Conservation (phyloP, 2,329 filamentous ascomycete genomes). For the Eurotiales sp. region DNA sequence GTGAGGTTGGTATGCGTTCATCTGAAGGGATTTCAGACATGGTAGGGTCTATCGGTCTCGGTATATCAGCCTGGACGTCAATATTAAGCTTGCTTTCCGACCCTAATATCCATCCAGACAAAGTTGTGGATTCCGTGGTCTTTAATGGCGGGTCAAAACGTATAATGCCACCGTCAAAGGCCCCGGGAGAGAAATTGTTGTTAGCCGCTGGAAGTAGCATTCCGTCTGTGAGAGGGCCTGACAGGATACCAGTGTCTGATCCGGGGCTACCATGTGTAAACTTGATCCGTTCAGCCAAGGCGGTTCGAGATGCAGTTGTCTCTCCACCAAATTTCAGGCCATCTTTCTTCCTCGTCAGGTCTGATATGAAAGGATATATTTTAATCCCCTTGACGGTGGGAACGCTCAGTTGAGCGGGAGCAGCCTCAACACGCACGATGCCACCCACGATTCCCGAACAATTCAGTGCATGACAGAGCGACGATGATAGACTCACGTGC, state of each 20-base stretch:
- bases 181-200: conserved; percentile 51
- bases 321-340: conserved; percentile 85
- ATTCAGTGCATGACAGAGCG: conserved; percentile 70
- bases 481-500: conserved; percentile 72
- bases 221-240: conserved; percentile 85
- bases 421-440: conserved; percentile 81
- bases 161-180: conserved; percentile 81
- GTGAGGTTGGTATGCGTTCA: conserved; percentile 51
- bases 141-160: conserved; percentile 64
- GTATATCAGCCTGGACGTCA: conserved; percentile 71
- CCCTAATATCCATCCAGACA: conserved; percentile 67
- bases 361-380: conserved; percentile 71
- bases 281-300: conserved; percentile 65
- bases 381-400: conserved; percentile 66
- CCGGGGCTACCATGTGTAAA: conserved; percentile 60
- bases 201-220: conserved; percentile 66
- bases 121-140: conserved; percentile 25
- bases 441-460: conserved; percentile 74
- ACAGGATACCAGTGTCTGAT: conserved; percentile 59
- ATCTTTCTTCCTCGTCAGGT: conserved; percentile 54
- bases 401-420: conserved; percentile 66
- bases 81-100: conserved; percentile 70
- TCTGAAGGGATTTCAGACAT: conserved; percentile 40
- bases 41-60: conserved; percentile 54
- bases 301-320: conserved; percentile 76